phyloP scores from a whole-genome alignment of 2,329 filamentous ascomycete genomes.

The Plectosphaerella sp. region DNA sequence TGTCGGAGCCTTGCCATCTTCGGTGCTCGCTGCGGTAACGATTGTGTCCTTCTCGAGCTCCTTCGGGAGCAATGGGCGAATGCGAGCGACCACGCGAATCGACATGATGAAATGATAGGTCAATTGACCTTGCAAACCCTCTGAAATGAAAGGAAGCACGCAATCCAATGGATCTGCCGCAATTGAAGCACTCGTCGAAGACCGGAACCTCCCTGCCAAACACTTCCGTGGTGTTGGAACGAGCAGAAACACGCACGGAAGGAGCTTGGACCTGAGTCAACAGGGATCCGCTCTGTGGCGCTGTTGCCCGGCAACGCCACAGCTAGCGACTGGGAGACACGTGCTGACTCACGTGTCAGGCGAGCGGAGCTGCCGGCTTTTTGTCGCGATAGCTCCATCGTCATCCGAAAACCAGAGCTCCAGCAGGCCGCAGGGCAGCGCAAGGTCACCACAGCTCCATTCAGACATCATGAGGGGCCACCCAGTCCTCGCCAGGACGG shows the following conservation, averaged over 20 bases:
- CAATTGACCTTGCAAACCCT: slow-evolving; percentile 1
- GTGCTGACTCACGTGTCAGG: neutral
- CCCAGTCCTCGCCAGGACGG: slow-evolving; percentile 31
- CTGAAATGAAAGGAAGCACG: neutral
- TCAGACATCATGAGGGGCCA: slow-evolving; percentile 36
- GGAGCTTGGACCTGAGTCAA: slow-evolving; percentile 1
- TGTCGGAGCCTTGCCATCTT: slow-evolving; percentile 56
- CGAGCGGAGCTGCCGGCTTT: slow-evolving; percentile 4
- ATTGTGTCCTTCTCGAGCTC: slow-evolving; percentile 88
- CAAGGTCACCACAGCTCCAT: slow-evolving; percentile 2
- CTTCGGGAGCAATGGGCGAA: slow-evolving; percentile 80
- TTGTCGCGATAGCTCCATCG: slow-evolving; percentile 3
- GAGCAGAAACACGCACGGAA: neutral
- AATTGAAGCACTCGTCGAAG: neutral
- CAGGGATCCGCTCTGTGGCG: slow-evolving; percentile 3
- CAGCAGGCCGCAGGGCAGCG: neutral
- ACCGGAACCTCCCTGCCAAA: neutral
- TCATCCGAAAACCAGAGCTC: neutral
- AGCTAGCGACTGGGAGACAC: neutral
- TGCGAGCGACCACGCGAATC: slow-evolving; percentile 84
- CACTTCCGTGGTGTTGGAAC: slow-evolving; percentile 6
- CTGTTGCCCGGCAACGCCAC: slow-evolving; percentile 5
- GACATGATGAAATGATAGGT: slow-evolving; percentile 39
- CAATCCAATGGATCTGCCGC: neutral
- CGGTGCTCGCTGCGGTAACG: slow-evolving; percentile 61